Evolutionary conservation across 768 basidiomycete species (phyloP).

Genomic region (Floccularia luteovirens): DNA sequence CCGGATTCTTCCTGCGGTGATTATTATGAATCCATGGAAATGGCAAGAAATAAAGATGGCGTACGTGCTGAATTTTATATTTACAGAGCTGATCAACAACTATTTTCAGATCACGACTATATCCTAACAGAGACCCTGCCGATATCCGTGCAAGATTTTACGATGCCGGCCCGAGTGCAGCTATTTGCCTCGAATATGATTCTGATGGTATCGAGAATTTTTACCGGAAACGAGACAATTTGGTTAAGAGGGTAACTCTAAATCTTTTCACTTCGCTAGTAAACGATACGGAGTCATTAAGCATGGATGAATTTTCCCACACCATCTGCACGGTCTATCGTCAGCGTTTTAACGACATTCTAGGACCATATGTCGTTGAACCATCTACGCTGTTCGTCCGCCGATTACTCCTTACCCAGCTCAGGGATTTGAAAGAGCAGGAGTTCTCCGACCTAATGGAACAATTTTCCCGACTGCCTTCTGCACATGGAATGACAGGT

Average conservation of each 20-base stretch:
- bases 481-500: background rate
- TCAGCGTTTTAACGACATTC: background rate
- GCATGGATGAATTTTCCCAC: background rate
- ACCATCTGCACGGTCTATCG: background rate
- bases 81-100: background rate
- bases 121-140: background rate
- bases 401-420: background rate
- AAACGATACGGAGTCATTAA: background rate
- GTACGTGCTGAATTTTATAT: background rate
- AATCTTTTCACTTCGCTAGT: background rate
- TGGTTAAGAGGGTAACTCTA: background rate
- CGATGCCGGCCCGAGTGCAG: constrained; percentile 1
- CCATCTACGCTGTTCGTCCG: background rate
- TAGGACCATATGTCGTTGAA: background rate
- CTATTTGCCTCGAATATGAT: background rate
- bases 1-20: too few relatives aligned
- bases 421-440: background rate
- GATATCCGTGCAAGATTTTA: constrained; percentile 1
- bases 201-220: background rate
- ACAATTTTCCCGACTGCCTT: background rate
- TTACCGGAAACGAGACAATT: background rate
- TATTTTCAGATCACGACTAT: background rate
- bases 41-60: background rate
- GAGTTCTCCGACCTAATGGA: background rate
- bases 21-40: too few relatives aligned